Conservation (phyloP, 1,139 yeast species). For the Candida smagusa region DNA sequence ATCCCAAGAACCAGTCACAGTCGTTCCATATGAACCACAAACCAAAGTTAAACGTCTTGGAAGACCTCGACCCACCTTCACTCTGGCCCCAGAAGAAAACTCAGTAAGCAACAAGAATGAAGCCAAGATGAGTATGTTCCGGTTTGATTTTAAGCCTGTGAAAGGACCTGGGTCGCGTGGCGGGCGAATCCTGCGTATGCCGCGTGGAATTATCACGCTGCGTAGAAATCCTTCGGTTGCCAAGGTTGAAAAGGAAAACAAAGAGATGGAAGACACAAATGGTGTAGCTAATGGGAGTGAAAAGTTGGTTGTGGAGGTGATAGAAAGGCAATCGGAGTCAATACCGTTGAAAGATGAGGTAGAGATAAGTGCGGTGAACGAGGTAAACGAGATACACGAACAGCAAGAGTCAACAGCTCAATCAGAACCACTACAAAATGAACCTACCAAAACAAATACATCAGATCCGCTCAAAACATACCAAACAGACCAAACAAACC, state of each 20-base stretch:
- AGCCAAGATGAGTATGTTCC: conserved; percentile 33
- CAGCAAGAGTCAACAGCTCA: no score
- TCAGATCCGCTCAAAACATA: no score
- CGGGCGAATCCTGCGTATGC: conserved; percentile 18
- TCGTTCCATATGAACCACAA: conserved; percentile 36
- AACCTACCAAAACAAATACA: no score
- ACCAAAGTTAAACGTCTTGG: conserved; percentile 34
- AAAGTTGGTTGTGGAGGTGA: background rate
- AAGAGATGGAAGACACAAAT: background rate
- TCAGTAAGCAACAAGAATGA: conserved; percentile 30
- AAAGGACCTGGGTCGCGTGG: conserved; percentile 48
- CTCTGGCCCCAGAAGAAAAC: conserved; percentile 20
- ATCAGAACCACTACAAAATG: no score
- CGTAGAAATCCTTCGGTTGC: conserved; percentile 3
- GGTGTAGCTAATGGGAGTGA: background rate
- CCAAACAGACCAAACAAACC: no score
- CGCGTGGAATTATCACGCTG: conserved; percentile 20
- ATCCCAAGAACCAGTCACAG: conserved; percentile 3
- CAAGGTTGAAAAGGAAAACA: background rate
- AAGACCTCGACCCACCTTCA: conserved; percentile 26
- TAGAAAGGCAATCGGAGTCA: no score
- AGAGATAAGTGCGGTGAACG: no score
- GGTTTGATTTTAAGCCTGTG: conserved; percentile 36
- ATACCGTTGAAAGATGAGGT: no score
- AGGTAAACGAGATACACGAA: no score